Conservation (phyloP, 306 rosid genomes). For the Abrus precatorius region DNA sequence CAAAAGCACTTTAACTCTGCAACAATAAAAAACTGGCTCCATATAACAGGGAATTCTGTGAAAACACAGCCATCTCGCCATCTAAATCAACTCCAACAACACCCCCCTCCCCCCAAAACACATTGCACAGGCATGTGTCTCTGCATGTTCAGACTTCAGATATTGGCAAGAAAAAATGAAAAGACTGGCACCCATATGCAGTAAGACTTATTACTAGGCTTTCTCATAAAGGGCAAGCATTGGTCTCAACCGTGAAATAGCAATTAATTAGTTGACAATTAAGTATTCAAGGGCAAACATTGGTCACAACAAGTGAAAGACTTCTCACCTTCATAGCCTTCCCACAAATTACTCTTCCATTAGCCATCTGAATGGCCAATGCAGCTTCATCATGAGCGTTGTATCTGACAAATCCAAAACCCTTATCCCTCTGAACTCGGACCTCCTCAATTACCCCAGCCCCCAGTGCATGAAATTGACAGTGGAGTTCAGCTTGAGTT, state of each 20-base stretch:
- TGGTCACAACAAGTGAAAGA: constrained; percentile 38
- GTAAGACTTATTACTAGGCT: neutral
- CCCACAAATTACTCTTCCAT: constrained; percentile 67
- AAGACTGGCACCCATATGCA: no score
- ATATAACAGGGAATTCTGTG: neutral
- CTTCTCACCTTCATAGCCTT: constrained; percentile 65
- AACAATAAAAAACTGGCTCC: constrained; percentile 23
- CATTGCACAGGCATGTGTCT: no score
- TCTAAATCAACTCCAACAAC: neutral
- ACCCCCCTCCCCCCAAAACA: no score
- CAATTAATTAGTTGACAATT: constrained; percentile 27
- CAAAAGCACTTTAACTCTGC: constrained; percentile 14
- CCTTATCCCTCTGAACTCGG: constrained; percentile 73
- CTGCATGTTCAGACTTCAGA: no score
- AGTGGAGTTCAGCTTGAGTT: constrained; percentile 70
- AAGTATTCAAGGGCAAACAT: constrained; percentile 3
- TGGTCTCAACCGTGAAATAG: constrained; percentile 29
- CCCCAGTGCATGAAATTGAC: constrained; percentile 65
- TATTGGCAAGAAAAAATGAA: no score
- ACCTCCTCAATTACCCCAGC: constrained; percentile 75
- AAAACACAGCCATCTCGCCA: constrained; percentile 15
- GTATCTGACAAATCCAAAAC: constrained; percentile 76
- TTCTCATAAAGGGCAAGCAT: constrained; percentile 13
- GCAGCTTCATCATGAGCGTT: constrained; percentile 70
- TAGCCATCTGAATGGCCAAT: constrained; percentile 70